Evolutionary conservation across 257 asterid genomes (phyloP), one percentile per base, ranked within the genome.

Genomic region (Salvia miltiorrhiza): DNA sequence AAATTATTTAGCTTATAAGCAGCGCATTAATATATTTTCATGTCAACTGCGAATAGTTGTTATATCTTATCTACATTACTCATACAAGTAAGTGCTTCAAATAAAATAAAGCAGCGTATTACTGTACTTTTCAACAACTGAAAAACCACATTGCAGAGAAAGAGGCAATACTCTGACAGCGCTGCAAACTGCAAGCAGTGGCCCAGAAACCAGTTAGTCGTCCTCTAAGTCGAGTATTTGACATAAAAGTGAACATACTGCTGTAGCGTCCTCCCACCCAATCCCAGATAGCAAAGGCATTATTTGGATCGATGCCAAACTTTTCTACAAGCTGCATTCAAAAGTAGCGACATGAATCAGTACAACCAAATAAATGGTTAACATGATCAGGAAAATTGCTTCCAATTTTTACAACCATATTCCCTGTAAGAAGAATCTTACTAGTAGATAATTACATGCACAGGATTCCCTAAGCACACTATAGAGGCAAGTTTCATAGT

Each of bases 221-320:
- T 35, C 67, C 69, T 30, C 44, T 5, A 30, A 55, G 74, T 54
- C 67, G 59, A 24, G 24, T 72, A 76, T 64, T 64, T 14, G 35
- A 23, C 21, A 62, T 57, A 50, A 70, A 70, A 57, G 8, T 60
- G 48, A 65, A 68, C 60, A 71, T 66, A 73, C 99, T 97, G 47
- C 99, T 94, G 74, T 89, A 91, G 75, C 97, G 96, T 64, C 99
- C 99, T 82, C 99, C 99, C 33, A 94, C 99, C 99, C 99, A 94
- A 75, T 94, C 99, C 99, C 99, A 94, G 86, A 91, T 91, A 53
- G 99, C 99, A 82, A 94, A 94, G 78, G 99, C 93, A 89, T 94
- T 94, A 32, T 86, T 87, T 67, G 99, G 99, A 84, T 94, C 97
- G 67, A 94, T 94, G 71, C 99, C 99, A 77, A 94, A 94, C 82